Base-by-base conservation (phyloP, 345 rosid genomes). In the Corymbia maculata region DNA sequence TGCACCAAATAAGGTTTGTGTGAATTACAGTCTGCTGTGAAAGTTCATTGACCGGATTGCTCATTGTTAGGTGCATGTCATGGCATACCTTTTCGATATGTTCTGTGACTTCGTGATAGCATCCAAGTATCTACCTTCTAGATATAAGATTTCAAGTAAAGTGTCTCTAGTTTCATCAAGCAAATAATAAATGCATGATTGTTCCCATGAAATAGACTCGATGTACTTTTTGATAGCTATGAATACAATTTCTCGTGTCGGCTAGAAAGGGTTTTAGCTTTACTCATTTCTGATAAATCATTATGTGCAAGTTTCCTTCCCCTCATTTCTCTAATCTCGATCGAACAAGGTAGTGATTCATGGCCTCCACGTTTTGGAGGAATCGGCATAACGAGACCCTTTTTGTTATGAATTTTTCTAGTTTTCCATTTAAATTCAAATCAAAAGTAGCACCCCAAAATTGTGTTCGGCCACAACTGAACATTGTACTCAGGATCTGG, bases 391-490 rank as follows among this genome's bases (percentile, higher is more conserved):
- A 64, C 1, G 0, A n/a, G 19, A n/a, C 75, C 36, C 75, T 64
- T 19, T 64, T 64, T n/a, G 19, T 64, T 64, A 64, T 13, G 6
- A 64, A 1, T 61, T 64, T 64, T 64, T 64, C 36, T n/a, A n/a
- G 75, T 13, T 64, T n/a, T 64, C 9, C 9, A 0, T 6, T 64
- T 13, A 28, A 61, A 61, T 61, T 61, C 36, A 28, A 61, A 64
- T 64, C 19, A 3, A 61, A 61, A 21, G 4, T 6, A 36, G 17
- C 70, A 6, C 9, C 0, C 10, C 75, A 64, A 26, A n/a, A 64
- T n/a, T 1, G 0, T n/a, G 19, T 64, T 9, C 1, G 0, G 42
- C 32, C 75, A n/a, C 2, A 64, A n/a, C 75, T 2, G 1, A n/a
- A 64, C 42, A 13, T 6, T 64, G 42, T n/a, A 64, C 75, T n/a